Evolutionary conservation across 257 asterid genomes (phyloP), one percentile per base, ranked within the genome.

Genomic region (Salvia splendens): DNA sequence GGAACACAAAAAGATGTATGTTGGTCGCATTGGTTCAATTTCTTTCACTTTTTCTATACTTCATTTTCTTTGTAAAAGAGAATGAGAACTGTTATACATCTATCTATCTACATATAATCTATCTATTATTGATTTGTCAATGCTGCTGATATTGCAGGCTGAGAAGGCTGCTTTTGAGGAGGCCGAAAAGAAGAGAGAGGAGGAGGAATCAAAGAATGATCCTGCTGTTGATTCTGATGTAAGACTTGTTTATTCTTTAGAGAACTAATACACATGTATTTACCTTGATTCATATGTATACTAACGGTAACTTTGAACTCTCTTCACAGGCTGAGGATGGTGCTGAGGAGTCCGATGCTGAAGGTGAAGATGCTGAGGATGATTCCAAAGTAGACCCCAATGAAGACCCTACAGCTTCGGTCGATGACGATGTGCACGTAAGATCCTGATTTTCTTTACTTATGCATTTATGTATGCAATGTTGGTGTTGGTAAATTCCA

Each of bases 121-220:
- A 61, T 24, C 47, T 35, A 12, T 41, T 40, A 12, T 45, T 68
- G 30, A 24, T 24, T 24, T 24, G 24, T 70, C 38, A 59, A 17
- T 56, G 42, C 17, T 14, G 43, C 36, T 72, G 62, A 53, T 20
- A 69, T 43, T 80, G 65, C 86, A 91, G 99, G 96, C 86, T 50
- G 99, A 94, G 77, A 94, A 88, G 80, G 88, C 93, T 73, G 95
- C 96, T 61, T 94, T 91, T 61, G 97, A 94, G 0, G 97, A 94
- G 84, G 98, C 79, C 1, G 96, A 94, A 62, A 93, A 93, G 87
- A 87, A 88, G 89, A 88, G 51, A 64, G 97, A 88, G 69, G 97
- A 84, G 53, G 97, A 90, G 83, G 86, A 78, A 61, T 24, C 79
- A 11, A 78, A 86, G 85, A 71, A 77, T 46, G 83, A 79, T 12